These are phyloP conservation scores for Scleroderma citrinum DNA, from an alignment of 768 basidiomycete species.

Conservation along the genomic window DNA sequence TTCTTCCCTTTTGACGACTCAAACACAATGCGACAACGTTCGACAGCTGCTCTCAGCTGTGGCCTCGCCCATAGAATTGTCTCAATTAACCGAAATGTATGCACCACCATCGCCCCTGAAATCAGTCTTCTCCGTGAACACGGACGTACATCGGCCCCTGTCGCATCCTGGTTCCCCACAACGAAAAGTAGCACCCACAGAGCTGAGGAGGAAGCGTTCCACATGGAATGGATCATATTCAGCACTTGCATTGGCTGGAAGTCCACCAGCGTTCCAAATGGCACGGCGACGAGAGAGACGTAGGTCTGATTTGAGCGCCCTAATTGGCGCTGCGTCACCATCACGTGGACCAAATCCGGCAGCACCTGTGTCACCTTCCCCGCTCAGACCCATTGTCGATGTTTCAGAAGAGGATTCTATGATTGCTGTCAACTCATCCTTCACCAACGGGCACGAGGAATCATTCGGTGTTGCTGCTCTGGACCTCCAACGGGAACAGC, in stretches of 20 bases:
- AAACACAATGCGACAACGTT: slow-evolving; percentile 77
- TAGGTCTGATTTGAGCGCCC: slow-evolving; percentile 45
- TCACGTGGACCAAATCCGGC: slow-evolving; percentile 32
- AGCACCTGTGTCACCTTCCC: slow-evolving; percentile 34
- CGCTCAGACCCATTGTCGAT: slow-evolving; percentile 20
- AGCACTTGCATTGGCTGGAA: slow-evolving; percentile 42
- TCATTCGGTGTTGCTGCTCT: slow-evolving; percentile 61
- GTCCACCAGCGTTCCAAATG: slow-evolving; percentile 37
- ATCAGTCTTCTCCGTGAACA: slow-evolving; percentile 18
- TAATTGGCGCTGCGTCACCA: slow-evolving; percentile 32
- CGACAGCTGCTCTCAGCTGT: slow-evolving; percentile 74
- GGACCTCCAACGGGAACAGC: slow-evolving; percentile 50
- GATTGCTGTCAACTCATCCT: slow-evolving; percentile 16
- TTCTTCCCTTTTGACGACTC: slow-evolving; percentile 68
- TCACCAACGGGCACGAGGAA: slow-evolving; percentile 20
- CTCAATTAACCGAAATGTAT: slow-evolving; percentile 84
- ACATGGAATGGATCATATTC: slow-evolving; percentile 74
- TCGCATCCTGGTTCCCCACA: slow-evolving; percentile 34
- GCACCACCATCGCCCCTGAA: slow-evolving; percentile 63
- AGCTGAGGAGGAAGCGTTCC: slow-evolving; percentile 46
- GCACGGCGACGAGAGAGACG: slow-evolving; percentile 46
- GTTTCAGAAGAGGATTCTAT: slow-evolving; percentile 33
- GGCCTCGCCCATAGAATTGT: slow-evolving; percentile 62
- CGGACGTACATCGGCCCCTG: slow-evolving; percentile 36
- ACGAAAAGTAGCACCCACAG: slow-evolving; percentile 9